These are phyloP conservation scores for Berberis vulgaris DNA, from an alignment of 164 flowering plant species.

Conservation along the genomic window DNA sequence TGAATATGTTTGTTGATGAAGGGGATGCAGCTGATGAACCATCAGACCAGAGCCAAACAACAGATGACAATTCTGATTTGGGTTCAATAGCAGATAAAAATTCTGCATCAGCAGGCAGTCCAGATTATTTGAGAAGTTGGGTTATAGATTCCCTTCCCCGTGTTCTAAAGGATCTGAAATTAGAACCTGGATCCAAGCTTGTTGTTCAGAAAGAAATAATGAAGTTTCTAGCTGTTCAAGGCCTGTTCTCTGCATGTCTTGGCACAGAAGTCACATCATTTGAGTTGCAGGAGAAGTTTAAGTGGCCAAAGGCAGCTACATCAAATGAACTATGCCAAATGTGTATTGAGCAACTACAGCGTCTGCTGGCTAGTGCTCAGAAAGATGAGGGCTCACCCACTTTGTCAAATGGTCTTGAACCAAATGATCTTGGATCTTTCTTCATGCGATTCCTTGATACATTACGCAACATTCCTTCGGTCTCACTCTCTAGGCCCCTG, in stretches of 20 bases:
- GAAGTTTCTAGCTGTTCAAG: slow-evolving; percentile 91
- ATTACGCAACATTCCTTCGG: slow-evolving; percentile 82
- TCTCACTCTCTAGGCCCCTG: slow-evolving; percentile 70
- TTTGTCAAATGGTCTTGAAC: slow-evolving; percentile 35
- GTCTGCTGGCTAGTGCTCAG: slow-evolving; percentile 67
- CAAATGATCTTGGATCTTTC: slow-evolving; percentile 71
- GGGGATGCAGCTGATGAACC: slow-evolving; percentile 64
- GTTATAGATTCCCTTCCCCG: slow-evolving; percentile 69
- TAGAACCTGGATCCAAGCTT: slow-evolving; percentile 55
- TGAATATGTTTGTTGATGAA: slow-evolving; percentile 79
- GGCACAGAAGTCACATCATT: slow-evolving; percentile 94
- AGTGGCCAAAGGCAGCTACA: slow-evolving; percentile 80
- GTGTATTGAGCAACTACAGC: slow-evolving; percentile 87
- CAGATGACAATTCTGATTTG: slow-evolving; percentile 84
- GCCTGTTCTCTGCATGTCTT: slow-evolving; percentile 84
- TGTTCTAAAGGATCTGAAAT: slow-evolving; percentile 54
- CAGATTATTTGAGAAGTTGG: slow-evolving; percentile 74
- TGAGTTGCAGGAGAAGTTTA: slow-evolving; percentile 84
- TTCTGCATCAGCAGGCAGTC: slow-evolving; percentile 28
- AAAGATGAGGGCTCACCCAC: slow-evolving; percentile 46
- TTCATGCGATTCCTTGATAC: slow-evolving; percentile 74
- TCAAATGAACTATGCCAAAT: slow-evolving; percentile 59
- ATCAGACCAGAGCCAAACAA: slow-evolving; percentile 92
- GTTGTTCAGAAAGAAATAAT: slow-evolving; percentile 71
- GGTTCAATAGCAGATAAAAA: slow-evolving; percentile 74